Conservation (phyloP, 306 rosid genomes). For the Calophaca sinica region DNA sequence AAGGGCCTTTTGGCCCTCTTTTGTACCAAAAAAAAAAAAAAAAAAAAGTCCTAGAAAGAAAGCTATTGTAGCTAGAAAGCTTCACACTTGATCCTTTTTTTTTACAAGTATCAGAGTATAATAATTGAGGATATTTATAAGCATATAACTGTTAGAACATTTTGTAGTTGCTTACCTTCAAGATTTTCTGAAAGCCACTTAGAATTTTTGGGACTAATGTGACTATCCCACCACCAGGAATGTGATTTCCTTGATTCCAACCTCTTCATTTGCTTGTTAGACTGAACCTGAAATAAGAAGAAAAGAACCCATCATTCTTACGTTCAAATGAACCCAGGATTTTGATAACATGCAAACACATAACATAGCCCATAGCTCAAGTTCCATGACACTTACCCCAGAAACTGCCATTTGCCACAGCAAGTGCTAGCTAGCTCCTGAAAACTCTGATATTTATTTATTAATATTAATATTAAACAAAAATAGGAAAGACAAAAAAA, state of each 20-base stretch:
- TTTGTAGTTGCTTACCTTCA: slow-evolving; percentile 64
- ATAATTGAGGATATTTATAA: no score
- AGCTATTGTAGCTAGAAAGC: no score
- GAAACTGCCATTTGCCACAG: slow-evolving; percentile 65
- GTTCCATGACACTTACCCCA: slow-evolving; percentile 55
- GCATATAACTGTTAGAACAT: slow-evolving; percentile 1
- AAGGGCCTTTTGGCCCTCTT: no score
- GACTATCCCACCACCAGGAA: slow-evolving; percentile 99
- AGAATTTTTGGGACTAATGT: slow-evolving; percentile 76
- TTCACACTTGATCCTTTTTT: no score
- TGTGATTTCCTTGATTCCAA: slow-evolving; percentile 73
- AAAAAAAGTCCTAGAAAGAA: no score
- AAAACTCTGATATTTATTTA: slow-evolving; percentile 21
- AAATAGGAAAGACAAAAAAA: neutral
- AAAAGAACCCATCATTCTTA: slow-evolving; percentile 23
- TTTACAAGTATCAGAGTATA: no score
- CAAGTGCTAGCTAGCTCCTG: slow-evolving; percentile 27
- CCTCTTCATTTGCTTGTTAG: slow-evolving; percentile 65
- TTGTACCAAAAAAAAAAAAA: no score
- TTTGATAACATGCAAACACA: slow-evolving; percentile 30
- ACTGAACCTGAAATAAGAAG: slow-evolving; percentile 52
- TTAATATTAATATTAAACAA: no score
- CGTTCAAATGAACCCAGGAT: neutral
- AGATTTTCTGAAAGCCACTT: slow-evolving; percentile 90
- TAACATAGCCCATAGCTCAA: neutral